These are phyloP conservation scores for Alternaria infectoria DNA, from an alignment of 2,329 filamentous ascomycete species.

Conservation along the genomic window DNA sequence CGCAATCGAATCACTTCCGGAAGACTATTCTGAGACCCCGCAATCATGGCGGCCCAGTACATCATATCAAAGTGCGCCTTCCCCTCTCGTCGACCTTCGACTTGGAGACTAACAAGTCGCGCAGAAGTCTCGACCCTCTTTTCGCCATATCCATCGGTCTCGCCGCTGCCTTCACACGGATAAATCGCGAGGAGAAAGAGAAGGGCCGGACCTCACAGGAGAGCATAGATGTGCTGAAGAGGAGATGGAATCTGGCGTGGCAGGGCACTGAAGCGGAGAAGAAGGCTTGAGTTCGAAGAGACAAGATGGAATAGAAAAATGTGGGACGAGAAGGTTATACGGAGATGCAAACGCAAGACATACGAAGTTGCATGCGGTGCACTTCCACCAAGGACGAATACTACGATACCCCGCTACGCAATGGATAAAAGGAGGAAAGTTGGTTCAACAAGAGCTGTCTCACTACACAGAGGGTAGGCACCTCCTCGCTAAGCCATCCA, in stretches of 20 bases:
- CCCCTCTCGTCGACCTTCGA: neutral
- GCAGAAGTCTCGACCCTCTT: slow-evolving; percentile 55
- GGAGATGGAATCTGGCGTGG: slow-evolving; percentile 46
- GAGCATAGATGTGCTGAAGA: slow-evolving; percentile 50
- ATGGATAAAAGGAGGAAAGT: neutral
- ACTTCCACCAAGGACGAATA: neutral
- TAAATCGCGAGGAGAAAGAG: slow-evolving; percentile 56
- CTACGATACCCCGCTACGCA: neutral
- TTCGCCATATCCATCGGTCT: slow-evolving; percentile 58
- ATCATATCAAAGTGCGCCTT: slow-evolving; percentile 54
- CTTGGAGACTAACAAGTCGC: neutral
- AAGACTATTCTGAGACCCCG: neutral
- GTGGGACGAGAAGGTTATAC: neutral
- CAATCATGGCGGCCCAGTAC: slow-evolving; percentile 45
- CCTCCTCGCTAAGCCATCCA: neutral
- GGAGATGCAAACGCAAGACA: neutral
- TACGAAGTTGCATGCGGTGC: neutral
- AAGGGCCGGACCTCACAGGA: slow-evolving; percentile 50
- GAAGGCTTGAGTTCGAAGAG: neutral
- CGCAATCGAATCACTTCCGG: neutral
- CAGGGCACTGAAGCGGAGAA: slow-evolving; percentile 3
- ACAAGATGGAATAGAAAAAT: neutral
- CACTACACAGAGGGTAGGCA: too few species aligned
- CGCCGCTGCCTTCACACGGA: slow-evolving; percentile 50
- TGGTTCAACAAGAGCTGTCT: neutral